These are phyloP conservation scores for Lactifluus echinatus DNA, from an alignment of 768 basidiomycete genomes.

Conservation along the genomic window DNA sequence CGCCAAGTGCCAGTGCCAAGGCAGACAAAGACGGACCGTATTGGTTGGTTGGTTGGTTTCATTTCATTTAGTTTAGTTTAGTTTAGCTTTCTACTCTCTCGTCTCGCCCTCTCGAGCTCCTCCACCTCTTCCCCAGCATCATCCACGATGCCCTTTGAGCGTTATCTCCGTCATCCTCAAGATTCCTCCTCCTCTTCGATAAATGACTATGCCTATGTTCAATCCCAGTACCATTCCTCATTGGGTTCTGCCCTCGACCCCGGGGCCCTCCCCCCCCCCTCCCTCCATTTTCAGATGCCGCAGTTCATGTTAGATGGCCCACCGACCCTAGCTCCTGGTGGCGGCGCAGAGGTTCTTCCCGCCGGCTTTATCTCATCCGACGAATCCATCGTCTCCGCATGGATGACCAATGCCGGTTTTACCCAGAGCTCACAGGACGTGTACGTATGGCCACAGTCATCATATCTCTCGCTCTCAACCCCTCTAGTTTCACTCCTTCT, in stretches of 20 bases:
- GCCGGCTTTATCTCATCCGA: neutral
- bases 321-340: constrained; percentile 58
- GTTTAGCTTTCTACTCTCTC: too few species aligned
- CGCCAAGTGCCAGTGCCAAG: too few species aligned
- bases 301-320: constrained; percentile 50
- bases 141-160: constrained; percentile 19
- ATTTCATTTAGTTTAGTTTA: too few species aligned
- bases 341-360: constrained; percentile 68
- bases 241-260: constrained; percentile 4
- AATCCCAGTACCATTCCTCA: constrained; percentile 7
- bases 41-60: too few species aligned
- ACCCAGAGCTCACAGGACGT: constrained; percentile 1
- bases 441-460: constrained; percentile 9
- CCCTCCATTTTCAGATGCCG: constrained; percentile 48
- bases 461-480: neutral
- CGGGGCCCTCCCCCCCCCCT: neutral
- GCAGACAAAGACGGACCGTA: too few species aligned
- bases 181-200: constrained; percentile 7
- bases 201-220: constrained; percentile 10
- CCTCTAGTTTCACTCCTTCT: neutral
- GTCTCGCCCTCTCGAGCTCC: constrained; percentile 28
- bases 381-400: constrained; percentile 17
- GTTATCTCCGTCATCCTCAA: constrained; percentile 12
- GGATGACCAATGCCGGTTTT: constrained; percentile 17
- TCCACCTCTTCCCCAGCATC: neutral